phyloP scores from a whole-genome alignment of 192 early-diverging fungal genomes.

The Chytriomyces sp. region DNA sequence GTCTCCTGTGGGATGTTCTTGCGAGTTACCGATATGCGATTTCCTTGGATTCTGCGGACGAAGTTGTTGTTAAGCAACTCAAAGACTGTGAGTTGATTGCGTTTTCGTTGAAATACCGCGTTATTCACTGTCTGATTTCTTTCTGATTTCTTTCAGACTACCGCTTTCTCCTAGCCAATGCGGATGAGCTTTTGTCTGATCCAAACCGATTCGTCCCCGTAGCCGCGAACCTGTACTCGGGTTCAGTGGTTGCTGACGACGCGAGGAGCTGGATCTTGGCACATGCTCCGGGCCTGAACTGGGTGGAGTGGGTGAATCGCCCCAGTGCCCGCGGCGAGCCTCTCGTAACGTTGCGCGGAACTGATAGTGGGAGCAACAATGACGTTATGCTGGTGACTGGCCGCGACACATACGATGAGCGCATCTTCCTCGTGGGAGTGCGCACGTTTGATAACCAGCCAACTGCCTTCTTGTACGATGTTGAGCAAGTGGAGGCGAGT shows the following conservation, averaged over 20 bases:
- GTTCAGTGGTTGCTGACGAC: constrained; percentile 33
- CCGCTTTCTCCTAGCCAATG: constrained; percentile 28
- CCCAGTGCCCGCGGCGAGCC: constrained; percentile 34
- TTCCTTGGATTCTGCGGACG: constrained; percentile 15
- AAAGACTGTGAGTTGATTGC: constrained; percentile 23
- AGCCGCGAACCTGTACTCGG: constrained; percentile 31
- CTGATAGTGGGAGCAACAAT: constrained; percentile 14
- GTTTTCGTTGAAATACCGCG: background rate
- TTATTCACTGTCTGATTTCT: background rate
- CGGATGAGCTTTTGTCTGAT: constrained; percentile 21
- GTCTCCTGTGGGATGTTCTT: constrained; percentile 33
- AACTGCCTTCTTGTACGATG: constrained; percentile 26
- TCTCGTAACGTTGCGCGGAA: constrained; percentile 33
- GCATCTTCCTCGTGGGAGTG: constrained; percentile 24
- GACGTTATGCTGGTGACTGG: constrained; percentile 32
- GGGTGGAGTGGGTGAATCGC: constrained; percentile 35
- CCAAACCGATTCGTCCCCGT: constrained; percentile 32
- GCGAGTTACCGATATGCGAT: constrained; percentile 32
- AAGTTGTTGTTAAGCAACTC: constrained; percentile 15
- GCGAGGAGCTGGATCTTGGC: constrained; percentile 30
- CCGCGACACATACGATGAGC: constrained; percentile 34
- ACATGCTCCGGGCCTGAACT: constrained; percentile 28
- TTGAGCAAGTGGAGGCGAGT: constrained; percentile 27
- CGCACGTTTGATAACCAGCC: constrained; percentile 28
- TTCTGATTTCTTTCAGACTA: constrained; percentile 8